These are phyloP conservation scores for Platismatia glauca DNA, from an alignment of 495 filamentous ascomycete species.

Conservation along the genomic window DNA sequence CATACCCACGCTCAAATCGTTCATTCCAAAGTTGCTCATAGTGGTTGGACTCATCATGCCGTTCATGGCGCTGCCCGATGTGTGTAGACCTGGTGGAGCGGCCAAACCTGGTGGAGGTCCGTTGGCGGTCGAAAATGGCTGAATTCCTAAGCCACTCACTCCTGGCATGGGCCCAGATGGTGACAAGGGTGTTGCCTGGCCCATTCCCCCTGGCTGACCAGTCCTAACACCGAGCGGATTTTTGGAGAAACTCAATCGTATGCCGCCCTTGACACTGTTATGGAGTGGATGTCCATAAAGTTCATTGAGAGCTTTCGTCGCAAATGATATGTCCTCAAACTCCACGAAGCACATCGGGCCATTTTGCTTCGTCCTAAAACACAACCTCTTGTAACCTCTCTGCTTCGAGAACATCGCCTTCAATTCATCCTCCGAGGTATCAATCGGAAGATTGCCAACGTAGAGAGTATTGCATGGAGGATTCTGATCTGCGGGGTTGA, in stretches of 20 bases:
- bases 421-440: slow-evolving; percentile 92
- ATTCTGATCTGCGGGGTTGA: slow-evolving; percentile 94
- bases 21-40: slow-evolving; percentile 26
- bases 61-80: slow-evolving; percentile 33
- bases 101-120: slow-evolving; percentile 67
- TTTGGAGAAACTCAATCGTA: slow-evolving; percentile 96
- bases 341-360: slow-evolving; percentile 99
- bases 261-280: slow-evolving; percentile 92
- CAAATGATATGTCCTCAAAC: slow-evolving; percentile 90
- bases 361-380: slow-evolving; percentile 95
- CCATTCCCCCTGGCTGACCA: slow-evolving; percentile 53
- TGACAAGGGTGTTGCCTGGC: slow-evolving; percentile 39
- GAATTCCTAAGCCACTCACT: slow-evolving; percentile 46
- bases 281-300: slow-evolving; percentile 82
- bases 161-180: slow-evolving; percentile 41
- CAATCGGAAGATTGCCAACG: slow-evolving; percentile 88
- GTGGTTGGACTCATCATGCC: slow-evolving; percentile 30
- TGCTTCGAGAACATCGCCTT: slow-evolving; percentile 92
- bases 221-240: slow-evolving; percentile 91
- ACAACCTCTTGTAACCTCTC: slow-evolving; percentile 90
- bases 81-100: slow-evolving; percentile 57
- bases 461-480: slow-evolving; percentile 98
- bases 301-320: slow-evolving; percentile 86
- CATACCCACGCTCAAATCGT: slow-evolving; percentile 14
- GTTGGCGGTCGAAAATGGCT: slow-evolving; percentile 60